Conservation (phyloP, 495 filamentous ascomycete genomes). For the Lepidopterella palustris region DNA sequence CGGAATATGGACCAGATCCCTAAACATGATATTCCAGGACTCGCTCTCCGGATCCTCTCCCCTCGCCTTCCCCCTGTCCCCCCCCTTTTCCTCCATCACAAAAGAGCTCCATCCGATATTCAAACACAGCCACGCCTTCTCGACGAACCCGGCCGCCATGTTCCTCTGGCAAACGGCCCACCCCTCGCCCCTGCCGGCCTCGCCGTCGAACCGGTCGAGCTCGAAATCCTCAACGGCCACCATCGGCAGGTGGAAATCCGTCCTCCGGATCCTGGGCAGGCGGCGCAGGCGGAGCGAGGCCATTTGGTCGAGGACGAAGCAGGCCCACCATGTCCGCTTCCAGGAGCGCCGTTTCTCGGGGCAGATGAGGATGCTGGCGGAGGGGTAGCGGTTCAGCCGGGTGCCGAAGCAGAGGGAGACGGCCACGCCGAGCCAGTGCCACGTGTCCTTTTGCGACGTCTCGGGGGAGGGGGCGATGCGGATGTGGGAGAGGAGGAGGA, state of each 20-base stretch:
- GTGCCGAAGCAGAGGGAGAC: conserved; percentile 73
- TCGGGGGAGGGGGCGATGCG: conserved; percentile 48
- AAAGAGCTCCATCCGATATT: not conserved
- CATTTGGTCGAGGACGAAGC: conserved; percentile 70
- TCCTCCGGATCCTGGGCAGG: conserved; percentile 70
- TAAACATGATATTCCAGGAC: not conserved
- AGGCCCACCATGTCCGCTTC: conserved; percentile 83
- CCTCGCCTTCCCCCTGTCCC: not conserved
- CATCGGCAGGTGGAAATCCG: conserved; percentile 76
- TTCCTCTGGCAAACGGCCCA: too few relatives aligned
- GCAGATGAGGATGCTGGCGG: conserved; percentile 60
- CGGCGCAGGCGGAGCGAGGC: conserved; percentile 74
- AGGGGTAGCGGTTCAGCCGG: conserved; percentile 68
- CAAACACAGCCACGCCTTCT: not conserved
- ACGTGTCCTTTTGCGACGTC: conserved; percentile 79
- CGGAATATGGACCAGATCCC: not conserved
- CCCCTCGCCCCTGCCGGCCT: not conserved
- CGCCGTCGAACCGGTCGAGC: conserved; percentile 38
- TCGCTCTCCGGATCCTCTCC: not conserved
- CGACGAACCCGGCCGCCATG: not conserved
- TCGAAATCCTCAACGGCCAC: conserved; percentile 67
- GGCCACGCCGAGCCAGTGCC: conserved; percentile 84
- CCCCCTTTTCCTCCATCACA: not conserved
- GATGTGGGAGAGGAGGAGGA: conserved; percentile 75
- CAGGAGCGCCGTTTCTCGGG: conserved; percentile 59